Conservation (phyloP, 83 land plant species). For the Diphasiastrum complanatum region DNA sequence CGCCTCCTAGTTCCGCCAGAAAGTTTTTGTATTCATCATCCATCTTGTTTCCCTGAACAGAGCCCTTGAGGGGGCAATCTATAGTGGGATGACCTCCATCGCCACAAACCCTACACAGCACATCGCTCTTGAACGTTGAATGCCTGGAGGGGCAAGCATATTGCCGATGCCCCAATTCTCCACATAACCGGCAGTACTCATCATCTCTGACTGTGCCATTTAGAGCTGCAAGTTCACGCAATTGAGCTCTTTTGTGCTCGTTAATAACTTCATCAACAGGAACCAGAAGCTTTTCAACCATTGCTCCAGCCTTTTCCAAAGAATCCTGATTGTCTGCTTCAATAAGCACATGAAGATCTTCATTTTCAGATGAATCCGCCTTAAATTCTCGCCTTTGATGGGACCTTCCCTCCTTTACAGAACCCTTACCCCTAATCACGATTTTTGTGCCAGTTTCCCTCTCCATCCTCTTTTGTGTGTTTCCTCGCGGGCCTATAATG, state of each 20-base stretch:
- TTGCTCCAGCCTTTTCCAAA: slow-evolving; percentile 37
- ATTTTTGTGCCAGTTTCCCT: slow-evolving; percentile 42
- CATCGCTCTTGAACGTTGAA: slow-evolving; percentile 36
- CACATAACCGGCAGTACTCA: slow-evolving; percentile 41
- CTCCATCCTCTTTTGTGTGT: slow-evolving; percentile 48
- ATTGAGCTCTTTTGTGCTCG: slow-evolving; percentile 41
- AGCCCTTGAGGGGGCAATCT: slow-evolving; percentile 39
- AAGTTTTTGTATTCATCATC: slow-evolving; percentile 43
- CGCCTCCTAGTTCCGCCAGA: slow-evolving; percentile 37
- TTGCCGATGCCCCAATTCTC: slow-evolving; percentile 36
- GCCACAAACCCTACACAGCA: slow-evolving; percentile 35
- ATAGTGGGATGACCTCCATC: slow-evolving; percentile 46
- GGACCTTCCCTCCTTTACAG: slow-evolving; percentile 39
- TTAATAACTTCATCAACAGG: slow-evolving; percentile 41
- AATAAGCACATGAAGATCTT: slow-evolving; percentile 38
- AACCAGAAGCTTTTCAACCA: slow-evolving; percentile 40
- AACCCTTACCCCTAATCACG: slow-evolving; percentile 41
- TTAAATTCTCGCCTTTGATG: slow-evolving; percentile 38
- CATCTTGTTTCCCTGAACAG: slow-evolving; percentile 38
- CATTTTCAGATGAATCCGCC: slow-evolving; percentile 43
- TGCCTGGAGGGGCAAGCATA: slow-evolving; percentile 31
- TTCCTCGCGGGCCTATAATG: slow-evolving; percentile 44
- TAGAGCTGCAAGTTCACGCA: slow-evolving; percentile 40
- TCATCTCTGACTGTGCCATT: slow-evolving; percentile 42
- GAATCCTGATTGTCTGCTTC: slow-evolving; percentile 37